Base-by-base conservation (phyloP, 1,284 basidiomycete genomes). In the Apiotrichum gracile region DNA sequence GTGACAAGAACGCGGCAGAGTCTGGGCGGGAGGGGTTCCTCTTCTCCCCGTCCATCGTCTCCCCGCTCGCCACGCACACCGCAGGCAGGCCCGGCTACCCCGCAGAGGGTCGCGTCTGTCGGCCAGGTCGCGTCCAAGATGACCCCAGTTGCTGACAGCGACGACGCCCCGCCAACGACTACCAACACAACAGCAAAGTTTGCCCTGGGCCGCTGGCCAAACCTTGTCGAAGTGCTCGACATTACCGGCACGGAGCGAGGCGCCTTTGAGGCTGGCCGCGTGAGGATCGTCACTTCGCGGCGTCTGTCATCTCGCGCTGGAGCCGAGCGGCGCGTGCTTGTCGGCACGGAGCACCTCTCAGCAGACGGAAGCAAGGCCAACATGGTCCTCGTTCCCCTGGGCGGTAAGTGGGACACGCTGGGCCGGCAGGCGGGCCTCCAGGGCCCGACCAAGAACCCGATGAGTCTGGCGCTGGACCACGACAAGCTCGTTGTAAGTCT, bases 1-100 rank as follows among this genome's bases (percentile, higher is more conserved):
- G 43, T 47, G 14, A 27, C 33, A 27, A 76, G 77, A 5, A 78
- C 79, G 33, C 82, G 82, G 0, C 78, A 78, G 0, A 78, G 79
- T 2, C 81, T 79, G 5, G 29, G 34, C 19, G 38, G 17, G 21
- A 35, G 22, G 34, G 47, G 6, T 8, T 21, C 22, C 27, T 10
- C 39, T 4, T 45, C 46, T n/a, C 29, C 49, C 6, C 49, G 49
- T 2, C 29, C 49, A 2, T 27, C 33, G n/a, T 44, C 41, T 2
- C 49, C 49, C 3, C 33, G 49, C 17, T 40, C 46, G 37, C 46
- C 46, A 5, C n/a, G n/a, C 19, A 47, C 46, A 9, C 37, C 46
- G 24, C 24, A 34, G 4, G 35, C 44, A 8, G 31, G 44, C 16
- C 7, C 9, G 4, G 44, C 47, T 9, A 49, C 45, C 22, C 38